Percentiles rank a stretch among this genome's conserved stretches.
Conservation (phyloP, 2,329 filamentous ascomycete genomes). For the Alternaria dauci region DNA sequence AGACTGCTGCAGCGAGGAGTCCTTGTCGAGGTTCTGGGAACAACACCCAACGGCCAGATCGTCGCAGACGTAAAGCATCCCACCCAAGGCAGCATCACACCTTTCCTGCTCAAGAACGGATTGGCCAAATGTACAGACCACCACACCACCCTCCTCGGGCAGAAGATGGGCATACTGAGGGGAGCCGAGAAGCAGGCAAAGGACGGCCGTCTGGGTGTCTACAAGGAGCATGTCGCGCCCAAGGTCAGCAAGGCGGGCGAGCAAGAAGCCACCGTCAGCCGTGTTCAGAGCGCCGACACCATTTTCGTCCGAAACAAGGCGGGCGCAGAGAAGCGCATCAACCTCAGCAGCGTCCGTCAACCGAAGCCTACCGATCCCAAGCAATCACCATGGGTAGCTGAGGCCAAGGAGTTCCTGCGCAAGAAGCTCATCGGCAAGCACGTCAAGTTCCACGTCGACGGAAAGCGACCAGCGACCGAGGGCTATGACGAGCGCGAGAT, state of each 20-base stretch:
- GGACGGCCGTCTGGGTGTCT: conserved; percentile 77
- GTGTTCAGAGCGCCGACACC: conserved; percentile 88
- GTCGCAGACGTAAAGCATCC: conserved; percentile 88
- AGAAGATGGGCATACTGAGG: conserved; percentile 85
- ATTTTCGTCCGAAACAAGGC: conserved; percentile 85
- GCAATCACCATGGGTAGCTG: conserved; percentile 86
- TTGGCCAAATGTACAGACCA: conserved; percentile 93
- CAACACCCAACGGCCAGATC: conserved; percentile 90
- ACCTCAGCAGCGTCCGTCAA: conserved; percentile 89
- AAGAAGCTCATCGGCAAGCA: conserved; percentile 97
- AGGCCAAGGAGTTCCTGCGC: conserved; percentile 94
- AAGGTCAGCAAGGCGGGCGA: conserved; percentile 70
- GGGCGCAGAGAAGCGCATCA: conserved; percentile 87
- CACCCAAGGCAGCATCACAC: conserved; percentile 84
- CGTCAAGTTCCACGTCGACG: conserved; percentile 87
- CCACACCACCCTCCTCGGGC: conserved; percentile 89
- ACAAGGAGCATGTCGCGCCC: conserved; percentile 77
- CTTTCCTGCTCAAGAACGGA: conserved; percentile 87
- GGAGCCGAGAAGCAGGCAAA: conserved; percentile 88
- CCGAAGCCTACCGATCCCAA: conserved; percentile 88
- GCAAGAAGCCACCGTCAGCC: conserved; percentile 82
- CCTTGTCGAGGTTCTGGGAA: conserved; percentile 81
- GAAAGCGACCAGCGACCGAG: conserved; percentile 86
- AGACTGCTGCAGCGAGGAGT: conserved; percentile 87
- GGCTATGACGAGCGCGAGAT: conserved; percentile 96